phyloP scores from a whole-genome alignment of 208 protist genomes.

The Angomonas desouzai region DNA sequence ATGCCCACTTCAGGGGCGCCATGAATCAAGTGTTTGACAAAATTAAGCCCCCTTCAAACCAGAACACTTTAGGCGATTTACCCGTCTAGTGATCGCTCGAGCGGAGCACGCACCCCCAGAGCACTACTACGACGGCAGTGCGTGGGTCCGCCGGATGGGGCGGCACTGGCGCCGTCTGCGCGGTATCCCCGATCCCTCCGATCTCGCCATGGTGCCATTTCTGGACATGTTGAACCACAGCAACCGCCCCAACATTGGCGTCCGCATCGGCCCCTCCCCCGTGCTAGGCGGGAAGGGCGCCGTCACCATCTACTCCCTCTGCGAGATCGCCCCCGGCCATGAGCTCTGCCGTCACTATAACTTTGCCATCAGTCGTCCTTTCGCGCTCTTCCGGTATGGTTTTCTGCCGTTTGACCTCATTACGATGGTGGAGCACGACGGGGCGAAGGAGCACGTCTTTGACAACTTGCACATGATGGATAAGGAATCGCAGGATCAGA shows the following conservation, averaged over 20 bases:
- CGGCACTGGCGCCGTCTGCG: constrained; percentile 36
- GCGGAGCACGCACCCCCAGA: constrained; percentile 70
- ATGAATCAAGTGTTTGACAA: constrained; percentile 60
- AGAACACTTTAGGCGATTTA: constrained; percentile 78
- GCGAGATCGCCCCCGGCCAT: constrained; percentile 59
- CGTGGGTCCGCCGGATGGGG: constrained; percentile 29
- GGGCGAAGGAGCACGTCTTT: constrained; percentile 62
- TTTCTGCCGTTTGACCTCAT: constrained; percentile 90
- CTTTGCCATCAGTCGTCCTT: constrained; percentile 74
- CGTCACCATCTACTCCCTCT: constrained; percentile 74
- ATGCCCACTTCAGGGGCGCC: constrained; percentile 58
- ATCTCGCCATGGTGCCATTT: constrained; percentile 67
- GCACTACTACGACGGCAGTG: constrained; percentile 55
- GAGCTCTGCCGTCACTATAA: constrained; percentile 92
- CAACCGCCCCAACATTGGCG: constrained; percentile 77
- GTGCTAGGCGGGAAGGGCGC: constrained; percentile 45
- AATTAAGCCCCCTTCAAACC: constrained; percentile 60
- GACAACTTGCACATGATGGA: constrained; percentile 58
- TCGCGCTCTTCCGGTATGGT: constrained; percentile 86
- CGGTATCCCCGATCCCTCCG: constrained; percentile 34
- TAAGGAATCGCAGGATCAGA: constrained; percentile 52
- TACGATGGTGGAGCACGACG: constrained; percentile 83
- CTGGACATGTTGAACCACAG: constrained; percentile 88
- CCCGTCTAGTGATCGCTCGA: constrained; percentile 76
- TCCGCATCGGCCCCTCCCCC: constrained; percentile 59